Evolutionary conservation across 257 asterid genomes (phyloP).

Genomic region (Scutellaria baicalensis): DNA sequence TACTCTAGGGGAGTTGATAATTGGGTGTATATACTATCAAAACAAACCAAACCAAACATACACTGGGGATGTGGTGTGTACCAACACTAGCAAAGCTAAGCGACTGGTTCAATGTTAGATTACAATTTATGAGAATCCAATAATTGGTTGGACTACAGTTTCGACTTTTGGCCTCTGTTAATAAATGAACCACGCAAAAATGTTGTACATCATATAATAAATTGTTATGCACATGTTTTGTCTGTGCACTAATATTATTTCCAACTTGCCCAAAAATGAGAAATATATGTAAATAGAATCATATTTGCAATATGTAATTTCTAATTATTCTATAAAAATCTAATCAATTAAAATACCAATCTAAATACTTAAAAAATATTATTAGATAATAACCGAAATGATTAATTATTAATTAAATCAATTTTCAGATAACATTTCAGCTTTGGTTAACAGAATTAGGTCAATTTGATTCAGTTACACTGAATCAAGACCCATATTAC

Average conservation of each 20-base stretch:
- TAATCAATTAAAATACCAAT: not conserved
- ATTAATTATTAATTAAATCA: not conserved
- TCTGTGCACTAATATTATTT: not conserved
- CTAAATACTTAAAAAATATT: too few relatives aligned
- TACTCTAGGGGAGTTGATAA: not conserved
- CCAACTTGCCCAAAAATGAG: not conserved
- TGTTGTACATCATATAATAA: not conserved
- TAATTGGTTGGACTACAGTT: too few relatives aligned
- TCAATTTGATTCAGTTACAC: not conserved
- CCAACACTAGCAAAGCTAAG: not conserved
- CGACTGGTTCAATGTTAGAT: too few relatives aligned
- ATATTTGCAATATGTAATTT: too few relatives aligned
- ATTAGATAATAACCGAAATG: not conserved
- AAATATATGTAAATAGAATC: too few relatives aligned
- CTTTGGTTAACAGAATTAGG: not conserved
- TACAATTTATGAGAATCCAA: too few relatives aligned
- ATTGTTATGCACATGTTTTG: too few relatives aligned
- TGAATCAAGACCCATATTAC: not conserved
- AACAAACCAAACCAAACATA: not conserved
- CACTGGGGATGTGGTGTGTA: not conserved
- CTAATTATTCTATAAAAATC: too few relatives aligned
- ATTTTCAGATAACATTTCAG: not conserved
- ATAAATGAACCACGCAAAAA: not conserved
- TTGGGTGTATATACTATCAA: not conserved
- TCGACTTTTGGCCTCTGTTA: too few relatives aligned